Base-by-base conservation (phyloP, 2,329 filamentous ascomycete species). In the Calonectria montana region DNA sequence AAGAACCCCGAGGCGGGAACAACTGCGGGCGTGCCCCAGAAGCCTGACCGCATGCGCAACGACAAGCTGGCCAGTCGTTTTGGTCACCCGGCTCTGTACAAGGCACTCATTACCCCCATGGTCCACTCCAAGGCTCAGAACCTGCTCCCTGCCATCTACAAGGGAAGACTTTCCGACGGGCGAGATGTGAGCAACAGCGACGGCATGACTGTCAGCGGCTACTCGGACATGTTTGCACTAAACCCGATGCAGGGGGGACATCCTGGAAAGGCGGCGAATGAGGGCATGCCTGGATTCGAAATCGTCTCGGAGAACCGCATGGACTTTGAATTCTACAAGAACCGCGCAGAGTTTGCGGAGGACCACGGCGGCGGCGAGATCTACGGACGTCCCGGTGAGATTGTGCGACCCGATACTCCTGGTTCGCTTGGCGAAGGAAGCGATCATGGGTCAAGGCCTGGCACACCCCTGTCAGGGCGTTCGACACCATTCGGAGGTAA, bases 291-390 rank as follows among this genome's bases (percentile, higher is more conserved):
- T 0, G 94, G 95, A 0, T 98, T 98, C 82, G 96, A 98, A 83
- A 91, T 97, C 70, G 96, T 98, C 0, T 92, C 94, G 0, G 96
- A 98, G 78, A 90, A 90, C 67, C 91, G 95, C 61, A 92, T 98
- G 83, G 95, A 98, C 81, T 98, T 97, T 81, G 92, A 95, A 72
- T 96, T 95, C 84, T 98, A 92, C 88, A 98, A 97, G 84, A 93
- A 98, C 82, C 89, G 95, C 1, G 90, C 94, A 2, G 96, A 98
- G 77, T 98, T 98, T 83, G 91, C 92, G 1, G 93, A 95, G 13
- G 94, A 97, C 67, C 93, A 95, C 75, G 95, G 95, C n/a, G 95
- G 94, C 6, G 94, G 93, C 25, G 89, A 91, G 37, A 86, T 92
- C 8, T 93, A 90, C 73, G 93, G 93, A 3, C 87, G 85, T 16